A percentile compares a stretch with the other conserved stretches of the same genome.
Conservation (phyloP, 352 stramenopile species). For the Pythium angustatum region DNA sequence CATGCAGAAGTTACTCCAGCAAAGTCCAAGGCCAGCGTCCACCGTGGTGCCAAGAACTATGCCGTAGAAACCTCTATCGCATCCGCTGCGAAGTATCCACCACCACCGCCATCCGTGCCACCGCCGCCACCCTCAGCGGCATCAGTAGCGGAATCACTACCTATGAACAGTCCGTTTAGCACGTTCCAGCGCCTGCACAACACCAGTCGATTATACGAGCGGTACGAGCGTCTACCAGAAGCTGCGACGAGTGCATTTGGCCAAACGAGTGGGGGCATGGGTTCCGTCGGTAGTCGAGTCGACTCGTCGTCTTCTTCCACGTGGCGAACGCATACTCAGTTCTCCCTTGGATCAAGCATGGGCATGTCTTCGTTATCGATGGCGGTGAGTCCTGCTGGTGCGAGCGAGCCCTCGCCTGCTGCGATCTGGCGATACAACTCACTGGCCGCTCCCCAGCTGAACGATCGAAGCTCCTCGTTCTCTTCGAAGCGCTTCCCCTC, state of each 20-base stretch:
- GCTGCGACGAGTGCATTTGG: background rate
- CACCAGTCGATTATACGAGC: slow-evolving; percentile 27
- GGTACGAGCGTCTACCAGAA: slow-evolving; percentile 17
- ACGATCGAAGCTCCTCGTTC: slow-evolving; percentile 7
- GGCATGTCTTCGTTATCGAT: background rate
- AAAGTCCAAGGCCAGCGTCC: background rate
- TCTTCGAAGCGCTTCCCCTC: background rate
- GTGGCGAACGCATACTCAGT: slow-evolving; percentile 7
- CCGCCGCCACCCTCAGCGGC: background rate
- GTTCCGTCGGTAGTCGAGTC: background rate
- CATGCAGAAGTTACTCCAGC: background rate
- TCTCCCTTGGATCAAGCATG: slow-evolving; percentile 11
- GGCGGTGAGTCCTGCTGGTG: background rate
- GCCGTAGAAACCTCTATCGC: background rate
- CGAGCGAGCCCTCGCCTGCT: background rate
- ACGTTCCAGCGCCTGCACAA: slow-evolving; percentile 31
- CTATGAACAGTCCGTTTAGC: slow-evolving; percentile 30
- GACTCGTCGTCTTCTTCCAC: slow-evolving; percentile 8
- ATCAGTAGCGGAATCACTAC: background rate
- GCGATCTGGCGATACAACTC: slow-evolving; percentile 26
- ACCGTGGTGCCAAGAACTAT: background rate
- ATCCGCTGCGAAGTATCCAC: background rate
- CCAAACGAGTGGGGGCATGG: background rate
- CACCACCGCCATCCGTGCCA: background rate
- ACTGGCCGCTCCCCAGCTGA: background rate